Conservation (phyloP, 2,329 filamentous ascomycete genomes). For the Ascochyta pisi region DNA sequence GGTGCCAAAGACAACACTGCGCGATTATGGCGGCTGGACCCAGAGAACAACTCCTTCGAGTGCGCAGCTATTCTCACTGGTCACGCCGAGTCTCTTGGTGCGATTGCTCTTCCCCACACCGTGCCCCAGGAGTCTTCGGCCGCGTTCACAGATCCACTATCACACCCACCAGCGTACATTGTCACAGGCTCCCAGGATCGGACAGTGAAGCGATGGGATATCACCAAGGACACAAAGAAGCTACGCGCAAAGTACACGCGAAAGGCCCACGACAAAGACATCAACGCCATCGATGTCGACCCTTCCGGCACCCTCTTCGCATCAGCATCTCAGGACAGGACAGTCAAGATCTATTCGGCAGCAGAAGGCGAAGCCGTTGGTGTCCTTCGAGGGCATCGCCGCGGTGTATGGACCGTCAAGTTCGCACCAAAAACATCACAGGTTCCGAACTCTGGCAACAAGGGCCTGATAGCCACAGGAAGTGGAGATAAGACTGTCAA, state of each 20-base stretch:
- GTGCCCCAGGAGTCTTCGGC: constrained; percentile 72
- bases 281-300: constrained; percentile 90
- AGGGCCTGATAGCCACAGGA: constrained; percentile 85
- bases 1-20: constrained; percentile 97
- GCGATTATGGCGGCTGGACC: constrained; percentile 86
- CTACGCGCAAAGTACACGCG: constrained; percentile 80
- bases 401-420: constrained; percentile 94
- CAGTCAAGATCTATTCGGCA: constrained; percentile 94
- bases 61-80: constrained; percentile 86
- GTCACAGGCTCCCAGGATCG: constrained; percentile 94
- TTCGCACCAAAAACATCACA: constrained; percentile 85
- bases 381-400: constrained; percentile 87
- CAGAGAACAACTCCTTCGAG: constrained; percentile 73
- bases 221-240: constrained; percentile 59
- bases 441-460: constrained; percentile 63
- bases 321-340: constrained; percentile 94
- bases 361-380: constrained; percentile 90
- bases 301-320: constrained; percentile 81
- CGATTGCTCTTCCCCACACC: constrained; percentile 79
- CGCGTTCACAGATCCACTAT: constrained; percentile 75
- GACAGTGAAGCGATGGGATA: constrained; percentile 94
- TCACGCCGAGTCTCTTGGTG: constrained; percentile 91
- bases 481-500: constrained; percentile 97
- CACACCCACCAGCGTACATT: constrained; percentile 81
- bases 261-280: constrained; percentile 98